Evolutionary conservation across 192 early-diverging fungal genomes (phyloP).

Genomic region (Coemansia reversa): DNA sequence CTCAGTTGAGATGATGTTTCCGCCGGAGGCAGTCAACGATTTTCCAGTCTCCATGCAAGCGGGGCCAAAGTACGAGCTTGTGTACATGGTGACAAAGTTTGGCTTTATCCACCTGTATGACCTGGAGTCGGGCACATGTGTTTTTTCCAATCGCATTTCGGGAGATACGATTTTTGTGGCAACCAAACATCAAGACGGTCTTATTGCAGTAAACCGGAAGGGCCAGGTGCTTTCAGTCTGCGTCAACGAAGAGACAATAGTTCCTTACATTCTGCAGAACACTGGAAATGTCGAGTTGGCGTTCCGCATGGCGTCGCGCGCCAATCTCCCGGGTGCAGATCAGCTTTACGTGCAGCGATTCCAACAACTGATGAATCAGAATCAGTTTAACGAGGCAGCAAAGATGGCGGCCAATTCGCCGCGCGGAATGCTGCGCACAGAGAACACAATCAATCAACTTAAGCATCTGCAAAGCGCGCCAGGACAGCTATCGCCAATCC

Average conservation of each 20-base stretch:
- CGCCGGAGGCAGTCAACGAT: constrained; percentile 90
- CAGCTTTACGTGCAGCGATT: constrained; percentile 90
- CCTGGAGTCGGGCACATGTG: constrained; percentile 88
- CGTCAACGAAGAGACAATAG: constrained; percentile 85
- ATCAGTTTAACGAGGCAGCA: constrained; percentile 84
- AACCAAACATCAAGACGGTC: constrained; percentile 85
- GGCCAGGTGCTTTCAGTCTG: constrained; percentile 94
- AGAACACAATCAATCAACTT: constrained; percentile 92
- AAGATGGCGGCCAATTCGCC: constrained; percentile 96
- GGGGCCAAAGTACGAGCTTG: constrained; percentile 89
- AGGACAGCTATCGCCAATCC: constrained; percentile 86
- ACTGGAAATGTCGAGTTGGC: constrained; percentile 89
- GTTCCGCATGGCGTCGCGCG: constrained; percentile 83
- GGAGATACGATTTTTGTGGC: constrained; percentile 99
- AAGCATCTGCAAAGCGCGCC: constrained; percentile 73
- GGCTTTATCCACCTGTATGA: constrained; percentile 98
- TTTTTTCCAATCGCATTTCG: constrained; percentile 97
- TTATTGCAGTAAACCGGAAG: constrained; percentile 95
- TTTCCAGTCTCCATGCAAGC: constrained; percentile 98
- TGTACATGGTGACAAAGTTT: constrained; percentile 96
- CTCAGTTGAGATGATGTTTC: constrained; percentile 92
- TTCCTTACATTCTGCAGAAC: constrained; percentile 85
- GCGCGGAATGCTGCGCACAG: constrained; percentile 90
- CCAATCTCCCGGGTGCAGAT: constrained; percentile 90
- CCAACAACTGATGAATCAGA: constrained; percentile 74